Conservation (phyloP, 2,329 filamentous ascomycete species). For the Lecanosticta acicola region DNA sequence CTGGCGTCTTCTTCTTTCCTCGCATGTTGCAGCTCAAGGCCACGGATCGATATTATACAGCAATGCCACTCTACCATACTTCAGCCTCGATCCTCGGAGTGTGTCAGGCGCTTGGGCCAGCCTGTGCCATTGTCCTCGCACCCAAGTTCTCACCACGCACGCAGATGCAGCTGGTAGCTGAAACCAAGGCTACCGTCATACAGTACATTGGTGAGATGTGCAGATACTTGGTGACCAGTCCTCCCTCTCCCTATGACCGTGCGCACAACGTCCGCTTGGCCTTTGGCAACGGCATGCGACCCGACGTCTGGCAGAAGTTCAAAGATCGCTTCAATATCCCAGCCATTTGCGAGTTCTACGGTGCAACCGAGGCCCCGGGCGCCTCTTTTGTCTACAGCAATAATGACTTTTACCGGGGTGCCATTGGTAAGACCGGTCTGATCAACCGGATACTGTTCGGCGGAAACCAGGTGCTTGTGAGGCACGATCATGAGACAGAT, state of each 20-base stretch:
- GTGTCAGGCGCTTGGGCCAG: slow-evolving; percentile 47
- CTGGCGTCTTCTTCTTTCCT: slow-evolving; percentile 24
- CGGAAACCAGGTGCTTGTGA: slow-evolving; percentile 53
- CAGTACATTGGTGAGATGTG: slow-evolving; percentile 88
- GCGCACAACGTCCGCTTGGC: slow-evolving; percentile 68
- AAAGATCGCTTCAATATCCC: slow-evolving; percentile 59
- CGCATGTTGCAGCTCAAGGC: slow-evolving; percentile 56
- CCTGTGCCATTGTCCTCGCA: slow-evolving; percentile 64
- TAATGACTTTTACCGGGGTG: slow-evolving; percentile 69
- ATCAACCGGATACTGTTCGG: slow-evolving; percentile 54
- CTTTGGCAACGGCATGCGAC: slow-evolving; percentile 78
- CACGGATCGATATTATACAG: slow-evolving; percentile 76
- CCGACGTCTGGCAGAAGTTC: slow-evolving; percentile 73
- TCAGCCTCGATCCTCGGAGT: slow-evolving; percentile 70
- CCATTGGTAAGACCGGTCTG: slow-evolving; percentile 67
- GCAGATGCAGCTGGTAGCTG: slow-evolving; percentile 73
- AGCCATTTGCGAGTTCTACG: slow-evolving; percentile 35
- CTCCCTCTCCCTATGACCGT: slow-evolving; percentile 61
- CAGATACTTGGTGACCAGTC: slow-evolving; percentile 69
- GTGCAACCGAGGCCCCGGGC: slow-evolving; percentile 49
- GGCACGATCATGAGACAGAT: slow-evolving; percentile 67
- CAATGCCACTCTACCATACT: slow-evolving; percentile 86
- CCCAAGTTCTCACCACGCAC: slow-evolving; percentile 70
- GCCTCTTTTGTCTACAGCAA: slow-evolving; percentile 67
- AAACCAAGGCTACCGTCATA: slow-evolving; percentile 64